Evolutionary conservation across 1,284 basidiomycete species (phyloP).

Genomic region (Heterobasidion annosum): DNA sequence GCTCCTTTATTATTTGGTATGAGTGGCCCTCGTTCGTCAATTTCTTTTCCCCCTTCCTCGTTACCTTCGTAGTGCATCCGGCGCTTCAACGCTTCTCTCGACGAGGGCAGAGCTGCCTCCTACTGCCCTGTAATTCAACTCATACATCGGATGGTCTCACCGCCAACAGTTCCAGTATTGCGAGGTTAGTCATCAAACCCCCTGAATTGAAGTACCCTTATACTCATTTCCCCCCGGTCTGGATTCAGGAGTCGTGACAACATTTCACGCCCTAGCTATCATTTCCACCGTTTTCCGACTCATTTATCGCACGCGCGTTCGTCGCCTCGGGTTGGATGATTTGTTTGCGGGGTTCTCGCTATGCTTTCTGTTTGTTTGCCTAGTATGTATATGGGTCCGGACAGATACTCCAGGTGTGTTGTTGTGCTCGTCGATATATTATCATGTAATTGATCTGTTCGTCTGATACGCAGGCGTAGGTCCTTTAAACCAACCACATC

Average conservation of each 20-base stretch:
- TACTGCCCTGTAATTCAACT: too few species aligned
- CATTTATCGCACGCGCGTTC: not conserved
- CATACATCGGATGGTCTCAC: not conserved
- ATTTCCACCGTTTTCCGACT: not conserved
- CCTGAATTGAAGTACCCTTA: too few species aligned
- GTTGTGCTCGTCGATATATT: not conserved
- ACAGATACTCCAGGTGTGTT: not conserved
- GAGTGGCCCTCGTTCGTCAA: too few species aligned
- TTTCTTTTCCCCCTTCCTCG: too few species aligned
- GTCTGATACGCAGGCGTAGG: not conserved
- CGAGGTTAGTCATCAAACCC: not conserved
- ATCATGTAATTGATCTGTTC: not conserved
- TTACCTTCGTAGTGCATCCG: too few species aligned
- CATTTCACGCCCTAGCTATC: not conserved
- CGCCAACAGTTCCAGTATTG: not conserved
- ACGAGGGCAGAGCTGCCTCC: too few species aligned
- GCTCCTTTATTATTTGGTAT: too few species aligned
- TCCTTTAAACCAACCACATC: not conserved
- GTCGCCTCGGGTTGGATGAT: not conserved
- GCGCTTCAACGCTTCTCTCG: too few species aligned
- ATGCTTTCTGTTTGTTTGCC: not conserved
- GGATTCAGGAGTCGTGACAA: not conserved
- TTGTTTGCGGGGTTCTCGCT: not conserved
- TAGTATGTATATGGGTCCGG: not conserved
- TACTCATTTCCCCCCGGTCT: not conserved